Conservation (phyloP, 768 basidiomycete species). For the Scleroderma bovista region DNA sequence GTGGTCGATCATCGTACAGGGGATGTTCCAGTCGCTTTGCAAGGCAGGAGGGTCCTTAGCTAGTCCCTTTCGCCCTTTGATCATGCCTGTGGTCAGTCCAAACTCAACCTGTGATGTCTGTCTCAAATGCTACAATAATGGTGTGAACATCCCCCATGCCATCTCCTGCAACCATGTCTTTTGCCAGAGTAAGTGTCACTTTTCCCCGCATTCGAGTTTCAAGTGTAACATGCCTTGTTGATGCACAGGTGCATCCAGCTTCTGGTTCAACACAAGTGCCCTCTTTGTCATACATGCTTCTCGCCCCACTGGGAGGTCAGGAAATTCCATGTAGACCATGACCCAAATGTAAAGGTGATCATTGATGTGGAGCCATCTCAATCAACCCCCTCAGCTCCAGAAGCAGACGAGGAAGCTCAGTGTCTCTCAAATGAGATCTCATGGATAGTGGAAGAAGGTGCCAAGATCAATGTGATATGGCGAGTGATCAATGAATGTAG, state of each 20-base stretch:
- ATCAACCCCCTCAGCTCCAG: conserved; percentile 10
- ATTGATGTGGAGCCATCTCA: conserved; percentile 17
- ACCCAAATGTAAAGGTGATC: conserved; percentile 28
- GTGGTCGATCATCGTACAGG: too few relatives aligned
- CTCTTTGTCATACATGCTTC: conserved; percentile 58
- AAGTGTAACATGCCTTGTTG: conserved; percentile 1
- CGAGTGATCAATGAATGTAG: conserved; percentile 47
- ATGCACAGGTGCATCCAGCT: conserved; percentile 49
- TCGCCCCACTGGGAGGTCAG: conserved; percentile 39
- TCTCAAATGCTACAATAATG: conserved; percentile 54
- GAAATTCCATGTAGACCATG: conserved; percentile 54
- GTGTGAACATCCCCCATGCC: conserved; percentile 52
- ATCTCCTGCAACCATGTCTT: conserved; percentile 72
- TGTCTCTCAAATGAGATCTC: conserved; percentile 49
- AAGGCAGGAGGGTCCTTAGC: conserved; percentile 27
- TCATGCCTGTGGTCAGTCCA: conserved; percentile 63
- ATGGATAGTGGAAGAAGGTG: conserved; percentile 50
- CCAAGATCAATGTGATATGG: conserved; percentile 44
- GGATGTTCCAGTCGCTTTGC: conserved; percentile 3
- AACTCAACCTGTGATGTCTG: conserved; percentile 75
- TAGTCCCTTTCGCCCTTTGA: conserved; percentile 26
- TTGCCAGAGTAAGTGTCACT: conserved; percentile 37
- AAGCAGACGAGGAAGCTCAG: conserved; percentile 40
- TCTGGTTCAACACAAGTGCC: conserved; percentile 47
- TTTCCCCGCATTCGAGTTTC: conserved; percentile 7